phyloP scores from a whole-genome alignment of 1,284 basidiomycete genomes.

The Rhodotorula sp. region DNA sequence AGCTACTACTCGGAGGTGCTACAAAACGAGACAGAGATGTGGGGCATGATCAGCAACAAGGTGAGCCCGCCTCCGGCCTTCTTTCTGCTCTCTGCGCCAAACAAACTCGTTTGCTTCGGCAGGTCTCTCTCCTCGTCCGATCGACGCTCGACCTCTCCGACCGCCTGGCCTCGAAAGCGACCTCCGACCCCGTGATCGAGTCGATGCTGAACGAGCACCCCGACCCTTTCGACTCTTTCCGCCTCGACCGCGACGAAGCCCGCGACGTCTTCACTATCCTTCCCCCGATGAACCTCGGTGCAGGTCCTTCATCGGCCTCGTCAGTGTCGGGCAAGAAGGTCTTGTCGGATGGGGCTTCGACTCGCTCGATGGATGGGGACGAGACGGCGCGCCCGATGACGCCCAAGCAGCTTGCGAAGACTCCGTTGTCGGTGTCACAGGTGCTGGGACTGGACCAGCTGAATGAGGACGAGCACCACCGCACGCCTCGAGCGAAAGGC shows the following conservation, averaged over 20 bases:
- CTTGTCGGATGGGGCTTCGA: background rate
- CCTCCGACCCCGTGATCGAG: slow-evolving; percentile 50
- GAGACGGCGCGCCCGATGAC: background rate
- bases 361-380: background rate
- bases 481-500: no score
- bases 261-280: slow-evolving; percentile 38
- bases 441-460: slow-evolving; percentile 17
- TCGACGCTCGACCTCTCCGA: slow-evolving; percentile 46
- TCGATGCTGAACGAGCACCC: slow-evolving; percentile 48
- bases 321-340: background rate
- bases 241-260: slow-evolving; percentile 27
- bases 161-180: slow-evolving; percentile 49
- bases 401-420: slow-evolving; percentile 6
- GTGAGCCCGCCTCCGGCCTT: background rate
- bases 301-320: background rate
- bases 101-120: background rate
- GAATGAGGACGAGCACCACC: background rate
- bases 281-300: slow-evolving; percentile 35
- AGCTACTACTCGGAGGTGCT: slow-evolving; percentile 42
- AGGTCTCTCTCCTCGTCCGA: slow-evolving; percentile 40
- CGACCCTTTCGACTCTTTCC: slow-evolving; percentile 50
- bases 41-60: slow-evolving; percentile 41
- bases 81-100: no score
- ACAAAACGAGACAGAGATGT: slow-evolving; percentile 37
- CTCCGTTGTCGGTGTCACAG: slow-evolving; percentile 16